Conservation (phyloP, 768 basidiomycete species). For the Hygrocybe punicea region DNA sequence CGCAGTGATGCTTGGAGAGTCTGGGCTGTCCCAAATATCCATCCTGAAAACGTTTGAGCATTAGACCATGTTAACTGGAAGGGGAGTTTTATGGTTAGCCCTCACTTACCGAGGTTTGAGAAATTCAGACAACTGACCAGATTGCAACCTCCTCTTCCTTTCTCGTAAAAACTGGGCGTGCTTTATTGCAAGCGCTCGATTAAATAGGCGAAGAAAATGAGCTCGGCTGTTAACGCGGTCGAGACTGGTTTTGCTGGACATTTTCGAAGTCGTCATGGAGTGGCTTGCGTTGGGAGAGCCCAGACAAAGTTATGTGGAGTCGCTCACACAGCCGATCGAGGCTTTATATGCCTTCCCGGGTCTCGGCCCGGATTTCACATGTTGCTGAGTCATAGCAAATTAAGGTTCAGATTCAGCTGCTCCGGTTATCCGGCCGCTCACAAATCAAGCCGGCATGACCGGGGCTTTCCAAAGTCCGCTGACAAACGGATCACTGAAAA, state of each 20-base stretch:
- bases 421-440: too few species aligned
- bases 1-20: constrained; percentile 7
- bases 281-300: background rate
- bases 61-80: background rate
- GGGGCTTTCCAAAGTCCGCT: too few species aligned
- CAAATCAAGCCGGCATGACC: too few species aligned
- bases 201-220: constrained; percentile 10
- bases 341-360: too few species aligned
- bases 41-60: constrained; percentile 8
- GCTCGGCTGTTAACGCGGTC: background rate
- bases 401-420: too few species aligned
- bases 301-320: too few species aligned
- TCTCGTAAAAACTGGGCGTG: constrained; percentile 9
- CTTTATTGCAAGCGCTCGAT: constrained; percentile 10
- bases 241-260: background rate
- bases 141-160: constrained; percentile 2
- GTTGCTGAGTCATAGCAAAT: too few species aligned
- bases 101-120: constrained; percentile 11
- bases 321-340: too few species aligned
- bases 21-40: constrained; percentile 12
- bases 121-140: constrained; percentile 4
- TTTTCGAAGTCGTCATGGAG: background rate
- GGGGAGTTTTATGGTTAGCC: background rate
- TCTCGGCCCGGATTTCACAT: too few species aligned
- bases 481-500: too few species aligned